Base-by-base conservation (phyloP, 176 grass and related monocot genomes). In the Bonia amplexicaulis region DNA sequence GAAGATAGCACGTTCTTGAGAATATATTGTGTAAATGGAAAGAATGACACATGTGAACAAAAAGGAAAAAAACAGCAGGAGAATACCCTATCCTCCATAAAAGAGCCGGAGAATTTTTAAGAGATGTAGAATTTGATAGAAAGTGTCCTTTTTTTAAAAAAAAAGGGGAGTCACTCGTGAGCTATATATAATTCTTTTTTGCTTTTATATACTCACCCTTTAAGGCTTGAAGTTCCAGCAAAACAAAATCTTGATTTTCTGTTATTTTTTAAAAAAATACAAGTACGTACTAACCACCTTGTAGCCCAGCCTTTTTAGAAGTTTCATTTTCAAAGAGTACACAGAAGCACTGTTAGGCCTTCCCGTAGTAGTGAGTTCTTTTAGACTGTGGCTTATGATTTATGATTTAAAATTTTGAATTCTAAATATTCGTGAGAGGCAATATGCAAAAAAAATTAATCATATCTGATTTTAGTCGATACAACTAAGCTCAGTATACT, bases 21-120 rank as follows among this genome's bases (percentile, higher is more conserved):
- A 37, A 37, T 19, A 66, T 25, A 25, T 75, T 19, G 8, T n/a
- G 11, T 52, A 67, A 65, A 76, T 40, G 19, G 23, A 2, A 26
- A 69, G 71, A 8, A 52, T 59, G 72, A 40, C 39, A 65, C 25
- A 82, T 82, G 29, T 15, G 72, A 57, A 82, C 37, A 90, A 90
- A 72, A 82, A 66, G 72, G 2, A 0, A 29, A 44, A 23, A 8
- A 6, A 12, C 7, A 17, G n/a, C 14, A 19, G 14, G 11, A 64
- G 42, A 49, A 86, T 86, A 82, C 79, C 73, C 46, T 44, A 44
- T 72, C 23, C 27, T 55, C 60, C n/a, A 26, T 37, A 39, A n/a
- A 66, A 74, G 84, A 59, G 59, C 26, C 12, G 39, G 60, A 15
- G 59, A 67, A 67, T n/a, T 40, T 15, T 80, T 14, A n/a, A 74